Base-by-base conservation (phyloP, 768 basidiomycete species). In the Psilocybe subaeruginosa region DNA sequence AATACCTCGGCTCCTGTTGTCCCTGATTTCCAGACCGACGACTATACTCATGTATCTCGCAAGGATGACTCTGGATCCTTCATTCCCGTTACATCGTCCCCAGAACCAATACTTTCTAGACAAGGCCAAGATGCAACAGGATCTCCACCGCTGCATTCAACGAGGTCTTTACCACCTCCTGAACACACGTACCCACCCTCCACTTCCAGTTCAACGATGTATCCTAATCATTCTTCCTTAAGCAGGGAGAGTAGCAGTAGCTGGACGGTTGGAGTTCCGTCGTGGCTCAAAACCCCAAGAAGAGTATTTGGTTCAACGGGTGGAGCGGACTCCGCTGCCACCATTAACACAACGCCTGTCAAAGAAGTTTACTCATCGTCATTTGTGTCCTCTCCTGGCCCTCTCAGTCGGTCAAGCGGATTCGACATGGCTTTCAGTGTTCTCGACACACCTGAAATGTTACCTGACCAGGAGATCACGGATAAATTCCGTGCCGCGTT, bases 121-220 rank as follows among this genome's bases (percentile, higher is more conserved):
- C 49, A 61, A 17, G 49, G 33, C 45, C 64, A 61, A 49, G 65
- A 66, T 49, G 17, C 51, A 48, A 27, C 30, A 37, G 60, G 57
- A 12, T 52, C 63, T 14, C 62, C 58, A 11, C 62, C 60, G 27
- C 61, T 12, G 39, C 59, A 63, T 8, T 59, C 66, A 19, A 65
- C 60, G 35, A 60, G 67, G 43, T 68, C 65, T 50, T 66, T 64
- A 61, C 64, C 67, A 56, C 70, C 67, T 60, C 68, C 68, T 68
- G 82, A 81, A 66, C 91, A 92, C 80, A 92, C 91, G 73, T 93
- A 93, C 79, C 91, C 91, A 61, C 91, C 91, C 50, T 87, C 89
- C 66, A 80, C 84, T 75, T 80, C 81, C 69, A 71, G 70, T 73
- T 80, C 82, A 67, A 71, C 72, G 71, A 69, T 77, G 72, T 72